phyloP scores from a whole-genome alignment of 371 early-diverging fungal species.

The Saksenaea oblongispora region DNA sequence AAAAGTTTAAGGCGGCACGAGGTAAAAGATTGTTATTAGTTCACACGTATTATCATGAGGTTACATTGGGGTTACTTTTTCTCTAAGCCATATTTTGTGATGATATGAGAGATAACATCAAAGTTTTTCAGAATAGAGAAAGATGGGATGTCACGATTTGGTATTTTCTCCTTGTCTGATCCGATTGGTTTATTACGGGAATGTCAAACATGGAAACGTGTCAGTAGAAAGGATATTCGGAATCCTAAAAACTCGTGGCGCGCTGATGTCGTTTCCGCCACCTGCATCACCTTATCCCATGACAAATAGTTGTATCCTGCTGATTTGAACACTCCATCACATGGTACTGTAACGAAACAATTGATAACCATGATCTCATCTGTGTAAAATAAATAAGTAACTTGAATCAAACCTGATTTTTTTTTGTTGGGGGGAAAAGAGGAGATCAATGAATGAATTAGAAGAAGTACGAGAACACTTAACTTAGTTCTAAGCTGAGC shows the following conservation, averaged over 20 bases:
- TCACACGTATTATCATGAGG: not conserved
- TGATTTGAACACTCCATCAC: not conserved
- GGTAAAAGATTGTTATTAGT: not conserved
- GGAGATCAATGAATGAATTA: not conserved
- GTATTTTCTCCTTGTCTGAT: not conserved
- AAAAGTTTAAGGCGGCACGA: not conserved
- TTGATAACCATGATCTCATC: not conserved
- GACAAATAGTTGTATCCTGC: not conserved
- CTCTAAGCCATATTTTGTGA: not conserved
- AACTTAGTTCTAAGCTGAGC: not conserved
- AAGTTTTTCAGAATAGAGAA: too few relatives aligned
- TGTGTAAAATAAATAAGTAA: too few relatives aligned
- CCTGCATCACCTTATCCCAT: not conserved
- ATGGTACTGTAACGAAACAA: not conserved
- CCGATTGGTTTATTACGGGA: not conserved
- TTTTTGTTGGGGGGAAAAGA: not conserved
- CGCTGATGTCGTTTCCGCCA: constrained; percentile 1
- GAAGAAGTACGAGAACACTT: not conserved
- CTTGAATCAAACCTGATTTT: too few relatives aligned
- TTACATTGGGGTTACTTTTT: not conserved
- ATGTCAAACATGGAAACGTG: not conserved
- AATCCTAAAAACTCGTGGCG: not conserved
- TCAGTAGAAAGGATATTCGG: not conserved
- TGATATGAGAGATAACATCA: not conserved
- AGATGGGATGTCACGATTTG: too few relatives aligned